A percentile compares a stretch with the other conserved stretches of the same genome.
Conservation (phyloP, 371 early-diverging fungal species). For the Saksenaea oblongispora region DNA sequence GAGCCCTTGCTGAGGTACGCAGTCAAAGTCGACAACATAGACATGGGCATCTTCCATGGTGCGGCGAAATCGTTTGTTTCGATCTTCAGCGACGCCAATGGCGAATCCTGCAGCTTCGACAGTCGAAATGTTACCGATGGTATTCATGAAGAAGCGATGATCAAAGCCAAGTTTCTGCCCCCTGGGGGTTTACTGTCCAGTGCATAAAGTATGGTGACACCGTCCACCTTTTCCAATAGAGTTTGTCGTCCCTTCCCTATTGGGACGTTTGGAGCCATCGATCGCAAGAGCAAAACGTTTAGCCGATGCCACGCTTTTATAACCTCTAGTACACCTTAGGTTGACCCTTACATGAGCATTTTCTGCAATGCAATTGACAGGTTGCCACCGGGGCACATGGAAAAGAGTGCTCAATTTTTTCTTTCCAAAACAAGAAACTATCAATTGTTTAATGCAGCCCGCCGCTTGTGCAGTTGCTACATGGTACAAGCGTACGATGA, state of each 20-base stretch:
- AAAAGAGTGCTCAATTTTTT: no score
- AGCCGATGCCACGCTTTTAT: no score
- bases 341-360: no score
- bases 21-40: constrained; percentile 78
- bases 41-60: constrained; percentile 97
- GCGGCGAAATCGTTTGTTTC: constrained; percentile 86
- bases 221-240: neutral
- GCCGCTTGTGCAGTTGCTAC: no score
- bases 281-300: neutral
- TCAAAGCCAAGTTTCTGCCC: neutral
- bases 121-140: neutral
- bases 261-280: no score
- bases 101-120: constrained; percentile 37
- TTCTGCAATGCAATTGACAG: no score
- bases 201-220: neutral
- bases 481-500: no score
- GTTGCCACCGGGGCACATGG: no score
- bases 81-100: constrained; percentile 82
- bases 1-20: constrained; percentile 80
- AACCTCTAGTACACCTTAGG: no score
- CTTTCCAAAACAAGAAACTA: no score
- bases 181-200: neutral
- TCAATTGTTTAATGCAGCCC: no score
- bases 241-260: neutral
- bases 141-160: constrained; percentile 3